phyloP scores from a whole-genome alignment of 352 stramenopile species.

The Phytophthora meadii region DNA sequence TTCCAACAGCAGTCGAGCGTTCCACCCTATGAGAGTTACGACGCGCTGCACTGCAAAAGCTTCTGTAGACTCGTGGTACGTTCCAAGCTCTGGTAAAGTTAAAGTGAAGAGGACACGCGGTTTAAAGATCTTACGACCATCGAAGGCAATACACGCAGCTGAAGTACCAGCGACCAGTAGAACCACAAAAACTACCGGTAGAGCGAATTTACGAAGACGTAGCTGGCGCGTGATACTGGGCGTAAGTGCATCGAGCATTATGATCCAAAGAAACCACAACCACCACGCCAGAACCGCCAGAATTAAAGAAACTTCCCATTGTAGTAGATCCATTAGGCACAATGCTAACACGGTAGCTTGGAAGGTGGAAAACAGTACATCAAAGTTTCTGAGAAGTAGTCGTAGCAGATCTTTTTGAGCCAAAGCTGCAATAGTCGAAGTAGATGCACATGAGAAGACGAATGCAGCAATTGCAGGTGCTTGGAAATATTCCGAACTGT shows the following conservation, averaged over 20 bases:
- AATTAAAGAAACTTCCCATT: conserved; percentile 40
- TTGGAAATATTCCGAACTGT: background rate
- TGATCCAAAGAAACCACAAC: conserved; percentile 57
- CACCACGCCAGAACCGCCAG: conserved; percentile 49
- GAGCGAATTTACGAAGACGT: conserved; percentile 12
- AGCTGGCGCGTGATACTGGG: conserved; percentile 25
- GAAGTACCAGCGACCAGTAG: conserved; percentile 10
- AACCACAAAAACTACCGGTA: conserved; percentile 13
- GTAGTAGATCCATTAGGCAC: conserved; percentile 41
- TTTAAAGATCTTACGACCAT: conserved; percentile 16
- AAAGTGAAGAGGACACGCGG: conserved; percentile 18
- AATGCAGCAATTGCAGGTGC: background rate
- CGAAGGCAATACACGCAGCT: conserved; percentile 13
- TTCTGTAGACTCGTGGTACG: conserved; percentile 12
- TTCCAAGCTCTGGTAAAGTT: conserved; percentile 5
- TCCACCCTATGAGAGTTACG: conserved; percentile 36
- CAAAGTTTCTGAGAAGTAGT: conserved; percentile 32
- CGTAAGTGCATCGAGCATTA: conserved; percentile 59
- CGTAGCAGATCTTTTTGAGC: conserved; percentile 24
- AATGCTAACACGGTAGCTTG: conserved; percentile 22
- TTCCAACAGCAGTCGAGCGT: conserved; percentile 21
- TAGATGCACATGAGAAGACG: background rate
- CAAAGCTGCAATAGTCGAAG: conserved; percentile 8
- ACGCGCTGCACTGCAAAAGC: conserved; percentile 26
- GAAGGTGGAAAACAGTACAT: conserved; percentile 32